Evolutionary conservation across 495 filamentous ascomycete genomes (phyloP).

Genomic region (Penicillium verhagenii): DNA sequence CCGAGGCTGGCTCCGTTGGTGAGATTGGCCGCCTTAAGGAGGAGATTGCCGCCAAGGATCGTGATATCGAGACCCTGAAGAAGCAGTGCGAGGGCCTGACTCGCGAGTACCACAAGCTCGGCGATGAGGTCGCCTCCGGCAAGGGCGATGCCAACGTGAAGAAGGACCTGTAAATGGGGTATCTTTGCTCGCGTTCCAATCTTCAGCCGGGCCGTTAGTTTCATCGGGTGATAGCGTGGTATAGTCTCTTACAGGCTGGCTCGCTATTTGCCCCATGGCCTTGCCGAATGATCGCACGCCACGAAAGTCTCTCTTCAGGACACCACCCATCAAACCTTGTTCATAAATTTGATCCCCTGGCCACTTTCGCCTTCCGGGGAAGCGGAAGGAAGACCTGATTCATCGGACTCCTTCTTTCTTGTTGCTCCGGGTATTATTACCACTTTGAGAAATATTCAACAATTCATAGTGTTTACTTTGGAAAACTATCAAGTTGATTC

Average conservation of each 20-base stretch:
- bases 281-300: neutral
- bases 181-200: neutral
- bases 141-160: slow-evolving; percentile 55
- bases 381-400: neutral
- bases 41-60: slow-evolving; percentile 68
- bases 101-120: slow-evolving; percentile 78
- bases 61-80: slow-evolving; percentile 77
- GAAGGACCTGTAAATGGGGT: slow-evolving; percentile 64
- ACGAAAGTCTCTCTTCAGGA: neutral
- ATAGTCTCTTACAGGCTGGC: neutral
- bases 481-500: neutral
- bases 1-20: slow-evolving; percentile 65
- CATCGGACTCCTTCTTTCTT: neutral
- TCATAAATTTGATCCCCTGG: slow-evolving; percentile 3
- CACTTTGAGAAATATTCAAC: neutral
- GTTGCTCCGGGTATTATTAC: neutral
- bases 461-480: neutral
- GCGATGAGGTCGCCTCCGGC: slow-evolving; percentile 66
- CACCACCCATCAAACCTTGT: slow-evolving; percentile 3
- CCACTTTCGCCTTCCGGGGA: neutral
- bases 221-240: neutral
- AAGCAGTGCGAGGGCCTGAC: slow-evolving; percentile 77
- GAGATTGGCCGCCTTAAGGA: slow-evolving; percentile 73
- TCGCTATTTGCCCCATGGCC: neutral
- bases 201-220: neutral